Base-by-base conservation (phyloP, 2,329 filamentous ascomycete species). In the Ceratocystis albifundus region DNA sequence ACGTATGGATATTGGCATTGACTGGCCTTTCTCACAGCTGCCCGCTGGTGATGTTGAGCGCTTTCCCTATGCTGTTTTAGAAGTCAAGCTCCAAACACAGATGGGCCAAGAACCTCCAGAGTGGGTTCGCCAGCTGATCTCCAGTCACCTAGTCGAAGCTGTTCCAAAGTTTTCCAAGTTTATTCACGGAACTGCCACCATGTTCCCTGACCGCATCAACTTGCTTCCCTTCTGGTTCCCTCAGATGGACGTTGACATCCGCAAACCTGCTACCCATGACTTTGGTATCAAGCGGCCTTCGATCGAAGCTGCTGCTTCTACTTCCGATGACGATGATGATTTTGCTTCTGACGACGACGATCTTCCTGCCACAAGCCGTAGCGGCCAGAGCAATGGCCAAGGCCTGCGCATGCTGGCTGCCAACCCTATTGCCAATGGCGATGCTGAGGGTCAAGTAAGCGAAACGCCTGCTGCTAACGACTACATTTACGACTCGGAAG, bases 111-210 rank as follows among this genome's bases (percentile, higher is more conserved):
- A 96, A 73, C 90, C 94, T 15, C 94, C 94, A 0, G 89, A 95
- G 73, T 99, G 94, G 94, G 93, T 99, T 71, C 87, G 91, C 25
- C 90, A 97, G 73, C 82, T 99, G 64, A 96, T 91, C 57, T 83
- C 90, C 12, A 96, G 91, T 69, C 94, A 99, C 77, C 82, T 99
- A 17, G 94, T 99, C 1, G 94, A 99, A 77, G 92, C 94, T n/a
- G 92, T 99, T 1, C 94, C 94, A 69, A 99, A 99, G 74, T 99
- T 97, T 77, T 96, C 91, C 73, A 99, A 99, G 77, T 99, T 97
- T 75, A 97, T 99, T 67, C 94, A 99, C 75, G 94, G 94, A 68
- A 91, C 88, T 1, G 93, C 93, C 8, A 89, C 85, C 10, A 78
- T 99, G 59, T 95, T 96, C 75, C 92, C 92, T 0, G 83, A 86